phyloP scores from a whole-genome alignment of 2,329 filamentous ascomycete genomes.

The Colletotrichum somersetense region DNA sequence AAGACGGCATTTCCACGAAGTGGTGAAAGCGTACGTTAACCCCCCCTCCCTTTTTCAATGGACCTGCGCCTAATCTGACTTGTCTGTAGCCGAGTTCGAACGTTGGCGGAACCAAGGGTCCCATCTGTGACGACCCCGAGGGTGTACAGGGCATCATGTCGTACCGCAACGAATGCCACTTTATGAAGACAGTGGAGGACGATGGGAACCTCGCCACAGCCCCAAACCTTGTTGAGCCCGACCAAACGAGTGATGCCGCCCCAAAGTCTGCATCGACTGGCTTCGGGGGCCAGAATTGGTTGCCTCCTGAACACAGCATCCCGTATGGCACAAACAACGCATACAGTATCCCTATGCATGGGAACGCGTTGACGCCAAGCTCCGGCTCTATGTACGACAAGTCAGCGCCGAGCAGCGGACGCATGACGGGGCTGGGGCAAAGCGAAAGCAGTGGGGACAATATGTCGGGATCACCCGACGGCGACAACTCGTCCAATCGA shows the following conservation, averaged over 20 bases:
- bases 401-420: constrained; percentile 44
- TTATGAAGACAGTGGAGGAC: constrained; percentile 56
- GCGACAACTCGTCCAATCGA: constrained; percentile 65
- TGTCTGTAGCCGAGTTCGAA: constrained; percentile 47
- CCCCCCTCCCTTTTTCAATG: not conserved
- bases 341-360: constrained; percentile 40
- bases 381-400: constrained; percentile 51
- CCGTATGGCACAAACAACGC: constrained; percentile 44
- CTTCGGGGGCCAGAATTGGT: constrained; percentile 53
- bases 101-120: constrained; percentile 41
- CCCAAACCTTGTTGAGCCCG: constrained; percentile 57
- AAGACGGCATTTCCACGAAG: constrained; percentile 67
- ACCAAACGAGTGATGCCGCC: constrained; percentile 48
- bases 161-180: constrained; percentile 60
- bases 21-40: constrained; percentile 62
- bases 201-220: constrained; percentile 55
- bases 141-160: constrained; percentile 55
- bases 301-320: constrained; percentile 55
- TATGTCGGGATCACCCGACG: constrained; percentile 63
- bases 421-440: constrained; percentile 55
- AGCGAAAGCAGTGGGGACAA: constrained; percentile 58
- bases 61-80: constrained; percentile 23
- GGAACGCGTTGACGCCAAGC: constrained; percentile 36
- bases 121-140: constrained; percentile 51
- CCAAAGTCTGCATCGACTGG: constrained; percentile 44